phyloP scores from a whole-genome alignment of 345 rosid genomes.

The Eucalyptus sp. region DNA sequence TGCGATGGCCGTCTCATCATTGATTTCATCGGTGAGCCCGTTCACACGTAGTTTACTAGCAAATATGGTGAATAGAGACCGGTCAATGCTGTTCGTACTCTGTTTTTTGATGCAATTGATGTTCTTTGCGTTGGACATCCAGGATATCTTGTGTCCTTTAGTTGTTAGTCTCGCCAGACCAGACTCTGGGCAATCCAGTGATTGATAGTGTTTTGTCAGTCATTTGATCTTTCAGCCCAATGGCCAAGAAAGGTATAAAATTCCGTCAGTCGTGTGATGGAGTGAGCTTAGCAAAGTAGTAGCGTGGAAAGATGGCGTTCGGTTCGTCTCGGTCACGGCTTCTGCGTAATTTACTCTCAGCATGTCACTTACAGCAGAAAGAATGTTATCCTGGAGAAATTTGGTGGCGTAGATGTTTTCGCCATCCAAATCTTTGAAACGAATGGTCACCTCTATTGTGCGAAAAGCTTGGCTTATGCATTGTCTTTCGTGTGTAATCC shows the following conservation, averaged over 20 bases:
- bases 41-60: neutral
- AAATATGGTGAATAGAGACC: neutral
- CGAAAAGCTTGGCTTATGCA: neutral
- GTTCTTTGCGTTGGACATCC: neutral
- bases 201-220: neutral
- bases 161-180: neutral
- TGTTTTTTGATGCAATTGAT: neutral
- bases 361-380: neutral
- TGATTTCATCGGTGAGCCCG: constrained; percentile 39
- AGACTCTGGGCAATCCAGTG: neutral
- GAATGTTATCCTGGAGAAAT: neutral
- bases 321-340: neutral
- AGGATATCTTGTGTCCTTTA: neutral
- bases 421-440: neutral
- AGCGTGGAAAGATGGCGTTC: neutral
- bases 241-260: neutral
- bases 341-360: neutral
- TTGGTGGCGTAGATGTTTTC: neutral
- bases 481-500: neutral
- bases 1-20: constrained; percentile 66
- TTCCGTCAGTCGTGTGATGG: neutral
- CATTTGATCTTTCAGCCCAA: neutral
- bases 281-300: neutral
- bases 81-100: neutral
- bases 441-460: neutral